A percentile compares a stretch with the other conserved stretches of the same genome.
Evolutionary conservation across 768 basidiomycete species (phyloP).

Genomic region (Boletus rex-veris): DNA sequence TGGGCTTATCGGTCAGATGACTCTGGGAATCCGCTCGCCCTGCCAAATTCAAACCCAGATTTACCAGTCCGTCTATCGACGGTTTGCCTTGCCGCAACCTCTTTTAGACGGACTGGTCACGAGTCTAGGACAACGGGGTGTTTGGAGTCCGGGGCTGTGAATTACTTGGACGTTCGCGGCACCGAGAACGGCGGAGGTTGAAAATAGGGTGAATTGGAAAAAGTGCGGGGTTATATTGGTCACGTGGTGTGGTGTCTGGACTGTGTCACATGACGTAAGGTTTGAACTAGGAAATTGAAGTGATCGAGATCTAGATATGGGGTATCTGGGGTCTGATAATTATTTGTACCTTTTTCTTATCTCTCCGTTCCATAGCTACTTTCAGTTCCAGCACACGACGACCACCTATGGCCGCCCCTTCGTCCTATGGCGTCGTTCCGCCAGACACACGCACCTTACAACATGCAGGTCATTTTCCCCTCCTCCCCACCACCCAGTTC

Average conservation of each 20-base stretch:
- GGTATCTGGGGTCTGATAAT: constrained; percentile 15
- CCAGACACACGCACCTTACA: constrained; percentile 4
- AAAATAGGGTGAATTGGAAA: constrained; percentile 22
- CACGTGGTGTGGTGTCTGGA: constrained; percentile 18
- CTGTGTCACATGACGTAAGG: constrained; percentile 17
- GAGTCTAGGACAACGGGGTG: constrained; percentile 45
- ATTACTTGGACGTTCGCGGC: constrained; percentile 5
- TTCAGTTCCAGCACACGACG: constrained; percentile 2
- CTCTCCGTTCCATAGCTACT: background rate
- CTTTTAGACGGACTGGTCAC: no score
- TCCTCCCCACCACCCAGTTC: constrained; percentile 48
- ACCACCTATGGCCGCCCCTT: constrained; percentile 4
- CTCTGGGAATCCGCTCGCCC: no score
- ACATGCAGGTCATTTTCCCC: constrained; percentile 17
- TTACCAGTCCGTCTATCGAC: no score
- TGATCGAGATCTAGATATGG: constrained; percentile 20
- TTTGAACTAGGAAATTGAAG: background rate
- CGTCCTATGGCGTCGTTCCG: constrained; percentile 22
- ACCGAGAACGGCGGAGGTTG: constrained; percentile 17
- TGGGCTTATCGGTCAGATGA: no score
- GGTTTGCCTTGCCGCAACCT: no score
- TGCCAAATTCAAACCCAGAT: no score
- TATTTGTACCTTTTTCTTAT: constrained; percentile 27
- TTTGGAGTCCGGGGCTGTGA: constrained; percentile 60
- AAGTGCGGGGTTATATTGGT: constrained; percentile 14